phyloP scores from a whole-genome alignment of 371 early-diverging fungal genomes.

The Sporodiniella umbellata region DNA sequence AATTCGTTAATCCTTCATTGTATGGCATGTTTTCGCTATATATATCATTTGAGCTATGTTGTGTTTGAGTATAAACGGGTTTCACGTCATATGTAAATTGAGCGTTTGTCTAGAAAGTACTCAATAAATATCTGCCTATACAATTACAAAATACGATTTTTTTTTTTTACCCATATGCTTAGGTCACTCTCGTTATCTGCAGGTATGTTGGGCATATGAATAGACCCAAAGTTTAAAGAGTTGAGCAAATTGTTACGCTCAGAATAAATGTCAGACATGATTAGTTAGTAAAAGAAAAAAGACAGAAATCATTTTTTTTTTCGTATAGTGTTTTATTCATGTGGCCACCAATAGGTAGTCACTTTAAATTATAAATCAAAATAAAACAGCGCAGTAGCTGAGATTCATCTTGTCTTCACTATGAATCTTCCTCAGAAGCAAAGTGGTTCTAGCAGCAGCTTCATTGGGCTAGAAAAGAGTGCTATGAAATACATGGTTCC shows the following conservation, averaged over 20 bases:
- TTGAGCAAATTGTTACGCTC: slow-evolving; percentile 4
- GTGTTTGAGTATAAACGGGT: slow-evolving; percentile 14
- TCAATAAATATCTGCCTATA: background rate
- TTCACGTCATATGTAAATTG: slow-evolving; percentile 59
- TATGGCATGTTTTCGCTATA: slow-evolving; percentile 36
- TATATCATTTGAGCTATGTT: background rate
- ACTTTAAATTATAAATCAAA: no score
- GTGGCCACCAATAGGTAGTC: no score
- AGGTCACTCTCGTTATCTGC: slow-evolving; percentile 12
- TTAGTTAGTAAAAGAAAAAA: background rate
- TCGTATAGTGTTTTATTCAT: no score
- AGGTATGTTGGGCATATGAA: background rate
- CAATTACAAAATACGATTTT: background rate
- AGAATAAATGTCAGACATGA: slow-evolving; percentile 9
- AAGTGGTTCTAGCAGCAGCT: no score
- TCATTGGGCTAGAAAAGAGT: no score
- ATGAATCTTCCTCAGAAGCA: no score
- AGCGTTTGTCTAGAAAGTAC: slow-evolving; percentile 51
- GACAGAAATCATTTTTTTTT: no score
- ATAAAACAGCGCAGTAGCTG: no score
- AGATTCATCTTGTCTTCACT: no score
- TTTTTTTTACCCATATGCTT: slow-evolving; percentile 10
- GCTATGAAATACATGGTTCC: no score
- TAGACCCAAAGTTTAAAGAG: slow-evolving; percentile 12
- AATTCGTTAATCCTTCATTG: slow-evolving; percentile 10